Base-by-base conservation (phyloP, 345 rosid species). In the Raphanus raphanistrum region DNA sequence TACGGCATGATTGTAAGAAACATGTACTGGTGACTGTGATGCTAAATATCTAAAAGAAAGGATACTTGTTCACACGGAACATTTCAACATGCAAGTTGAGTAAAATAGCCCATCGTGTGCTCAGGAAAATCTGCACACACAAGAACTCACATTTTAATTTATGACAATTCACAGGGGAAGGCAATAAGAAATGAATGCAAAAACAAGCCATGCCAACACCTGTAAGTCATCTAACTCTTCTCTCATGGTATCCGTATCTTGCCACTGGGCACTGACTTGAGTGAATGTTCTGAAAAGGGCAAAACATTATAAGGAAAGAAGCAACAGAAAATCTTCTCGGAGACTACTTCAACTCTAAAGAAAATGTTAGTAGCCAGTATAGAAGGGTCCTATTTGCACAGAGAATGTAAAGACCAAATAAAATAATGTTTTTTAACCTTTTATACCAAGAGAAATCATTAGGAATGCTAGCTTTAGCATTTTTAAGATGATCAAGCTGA, bases 61-160 rank as follows among this genome's bases (percentile, higher is more conserved):
- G 99, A 95, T 95, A 95, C 99, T 93, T 95, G 90, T 95, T 95
- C 72, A 95, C 96, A 32, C 99, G 97, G 77, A 95, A 95, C 99
- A 95, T 95, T 84, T 95, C 99, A 35, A 85, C 96, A 27, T 93
- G 97, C 86, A 95, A 86, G 82, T 95, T 95, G 85, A 91, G 87
- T 79, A 95, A 83, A 83, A 95, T 95, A 72, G 98, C 98, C 99
- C 98, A 93, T 78, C 99, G 86, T 31, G 99, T 93, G 89, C 99
- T 91, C 70, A 95, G 84, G 87, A 95, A 95, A 76, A 95, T 91
- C 99, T 95, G 97, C 78, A 79, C 59, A 27, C 64, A 33, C 60
- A 64, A 73, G 55, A 75, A 59, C n/a, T 59, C 71, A 15, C 68
- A 15, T 11, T 72, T 55, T 58, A 26, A 74, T 45, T 58, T 6